Conservation (phyloP, 345 rosid genomes). For the Camelina neglecta region DNA sequence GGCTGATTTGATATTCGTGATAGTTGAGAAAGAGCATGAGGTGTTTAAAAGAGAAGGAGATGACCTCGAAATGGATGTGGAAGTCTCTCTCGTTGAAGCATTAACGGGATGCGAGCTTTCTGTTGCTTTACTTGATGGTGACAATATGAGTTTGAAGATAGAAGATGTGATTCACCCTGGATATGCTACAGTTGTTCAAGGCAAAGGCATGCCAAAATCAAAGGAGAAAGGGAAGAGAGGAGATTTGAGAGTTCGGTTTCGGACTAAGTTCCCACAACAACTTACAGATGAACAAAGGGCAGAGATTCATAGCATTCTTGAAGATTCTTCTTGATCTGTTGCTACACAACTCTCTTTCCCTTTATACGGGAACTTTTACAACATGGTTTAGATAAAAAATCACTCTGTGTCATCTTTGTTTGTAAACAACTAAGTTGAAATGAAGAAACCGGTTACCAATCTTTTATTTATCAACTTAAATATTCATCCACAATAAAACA, state of each 20-base stretch:
- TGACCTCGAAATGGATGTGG: constrained; percentile 58
- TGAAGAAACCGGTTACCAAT: constrained; percentile 27
- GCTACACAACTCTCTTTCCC: constrained; percentile 17
- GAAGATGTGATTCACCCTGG: constrained; percentile 68
- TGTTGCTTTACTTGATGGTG: constrained; percentile 65
- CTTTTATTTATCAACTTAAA: constrained; percentile 25
- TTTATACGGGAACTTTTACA: constrained; percentile 20
- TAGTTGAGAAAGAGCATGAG: constrained; percentile 63
- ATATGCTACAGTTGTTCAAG: constrained; percentile 49
- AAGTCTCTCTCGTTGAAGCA: constrained; percentile 67
- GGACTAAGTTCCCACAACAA: constrained; percentile 55
- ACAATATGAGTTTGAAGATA: constrained; percentile 44
- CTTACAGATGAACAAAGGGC: constrained; percentile 59
- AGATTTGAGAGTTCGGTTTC: constrained; percentile 55
- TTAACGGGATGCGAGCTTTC: constrained; percentile 63
- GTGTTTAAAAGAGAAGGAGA: constrained; percentile 69
- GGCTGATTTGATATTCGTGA: constrained; percentile 66
- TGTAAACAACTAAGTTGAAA: constrained; percentile 37
- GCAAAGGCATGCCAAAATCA: constrained; percentile 71
- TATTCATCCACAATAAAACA: constrained; percentile 25
- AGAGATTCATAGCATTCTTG: constrained; percentile 53
- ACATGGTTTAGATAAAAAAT: constrained; percentile 25
- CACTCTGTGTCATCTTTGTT: constrained; percentile 32
- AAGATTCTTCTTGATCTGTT: constrained; percentile 44
- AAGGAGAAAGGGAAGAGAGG: constrained; percentile 67